A percentile compares a stretch with the other conserved stretches of the same genome.
These are phyloP conservation scores for Fusarium anguioides DNA, from an alignment of 2,329 filamentous ascomycete genomes.

Conservation along the genomic window DNA sequence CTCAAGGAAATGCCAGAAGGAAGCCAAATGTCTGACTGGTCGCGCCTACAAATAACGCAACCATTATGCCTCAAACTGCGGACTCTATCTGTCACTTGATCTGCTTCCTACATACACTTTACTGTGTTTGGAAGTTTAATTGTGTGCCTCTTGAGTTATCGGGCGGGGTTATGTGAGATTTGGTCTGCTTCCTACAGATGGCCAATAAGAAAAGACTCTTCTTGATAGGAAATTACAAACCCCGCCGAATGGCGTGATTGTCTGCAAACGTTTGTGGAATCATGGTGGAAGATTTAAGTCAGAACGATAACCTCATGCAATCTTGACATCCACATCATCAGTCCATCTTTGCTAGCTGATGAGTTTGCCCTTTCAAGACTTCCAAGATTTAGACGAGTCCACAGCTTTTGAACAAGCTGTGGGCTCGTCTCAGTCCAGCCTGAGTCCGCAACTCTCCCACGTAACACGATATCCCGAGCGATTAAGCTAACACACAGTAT, in stretches of 20 bases:
- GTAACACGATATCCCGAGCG: background rate
- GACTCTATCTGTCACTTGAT: background rate
- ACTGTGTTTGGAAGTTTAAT: background rate
- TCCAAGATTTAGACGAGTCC: background rate
- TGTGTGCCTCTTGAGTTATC: background rate
- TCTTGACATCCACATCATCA: background rate
- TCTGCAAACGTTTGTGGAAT: background rate
- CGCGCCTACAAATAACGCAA: background rate
- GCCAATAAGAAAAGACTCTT: background rate
- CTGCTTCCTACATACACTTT: background rate
- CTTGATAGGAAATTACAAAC: background rate
- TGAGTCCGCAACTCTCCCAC: background rate
- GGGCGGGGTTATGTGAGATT: background rate
- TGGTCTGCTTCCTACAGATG: background rate
- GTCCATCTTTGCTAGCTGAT: background rate
- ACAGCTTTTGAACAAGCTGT: background rate
- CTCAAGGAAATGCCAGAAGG: background rate
- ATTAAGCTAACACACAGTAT: background rate
- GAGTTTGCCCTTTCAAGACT: background rate
- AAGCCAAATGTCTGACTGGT: background rate
- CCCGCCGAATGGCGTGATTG: background rate
- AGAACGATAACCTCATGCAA: background rate
- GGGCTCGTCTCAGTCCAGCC: background rate
- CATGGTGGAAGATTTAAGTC: too few relatives aligned
- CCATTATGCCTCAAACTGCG: background rate